A percentile compares a stretch with the other conserved stretches of the same genome.
Conservation (phyloP, 2,329 filamentous ascomycete species). For the Daldinia sp. region DNA sequence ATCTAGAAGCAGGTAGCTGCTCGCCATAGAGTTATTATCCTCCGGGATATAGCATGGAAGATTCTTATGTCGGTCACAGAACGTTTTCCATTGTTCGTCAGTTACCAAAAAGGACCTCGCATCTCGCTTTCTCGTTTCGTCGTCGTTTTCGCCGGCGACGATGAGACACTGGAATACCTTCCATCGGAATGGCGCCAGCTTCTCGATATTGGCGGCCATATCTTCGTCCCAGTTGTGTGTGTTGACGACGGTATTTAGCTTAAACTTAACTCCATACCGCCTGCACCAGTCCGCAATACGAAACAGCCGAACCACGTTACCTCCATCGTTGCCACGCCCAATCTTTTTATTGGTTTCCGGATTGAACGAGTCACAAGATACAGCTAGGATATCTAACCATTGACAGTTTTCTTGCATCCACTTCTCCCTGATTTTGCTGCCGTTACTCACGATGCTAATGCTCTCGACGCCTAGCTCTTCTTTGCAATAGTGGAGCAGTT, state of each 20-base stretch:
- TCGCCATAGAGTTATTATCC: slow-evolving; percentile 63
- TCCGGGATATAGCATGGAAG: slow-evolving; percentile 61
- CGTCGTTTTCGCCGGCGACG: slow-evolving; percentile 65
- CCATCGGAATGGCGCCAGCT: slow-evolving; percentile 64
- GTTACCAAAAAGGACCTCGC: slow-evolving; percentile 60
- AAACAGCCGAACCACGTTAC: slow-evolving; percentile 60
- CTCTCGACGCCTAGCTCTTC: slow-evolving; percentile 61
- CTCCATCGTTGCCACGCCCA: slow-evolving; percentile 60
- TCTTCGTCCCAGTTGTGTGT: slow-evolving; percentile 63
- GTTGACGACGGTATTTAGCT: slow-evolving; percentile 68
- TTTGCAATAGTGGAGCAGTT: slow-evolving; percentile 62
- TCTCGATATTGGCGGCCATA: slow-evolving; percentile 57
- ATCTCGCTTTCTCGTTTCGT: slow-evolving; percentile 54
- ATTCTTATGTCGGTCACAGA: slow-evolving; percentile 59
- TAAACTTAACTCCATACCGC: slow-evolving; percentile 64
- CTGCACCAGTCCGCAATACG: slow-evolving; percentile 60
- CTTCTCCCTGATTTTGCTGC: slow-evolving; percentile 58
- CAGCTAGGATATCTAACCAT: slow-evolving; percentile 66
- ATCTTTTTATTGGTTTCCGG: slow-evolving; percentile 63
- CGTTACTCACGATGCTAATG: slow-evolving; percentile 67
- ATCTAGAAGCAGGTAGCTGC: slow-evolving; percentile 64
- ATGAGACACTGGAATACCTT: slow-evolving; percentile 68
- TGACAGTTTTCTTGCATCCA: slow-evolving; percentile 58
- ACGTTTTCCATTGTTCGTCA: slow-evolving; percentile 59
- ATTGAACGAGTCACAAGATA: slow-evolving; percentile 67